phyloP scores from a whole-genome alignment of 2,329 filamentous ascomycete species.

The Nothopassalora personata region DNA sequence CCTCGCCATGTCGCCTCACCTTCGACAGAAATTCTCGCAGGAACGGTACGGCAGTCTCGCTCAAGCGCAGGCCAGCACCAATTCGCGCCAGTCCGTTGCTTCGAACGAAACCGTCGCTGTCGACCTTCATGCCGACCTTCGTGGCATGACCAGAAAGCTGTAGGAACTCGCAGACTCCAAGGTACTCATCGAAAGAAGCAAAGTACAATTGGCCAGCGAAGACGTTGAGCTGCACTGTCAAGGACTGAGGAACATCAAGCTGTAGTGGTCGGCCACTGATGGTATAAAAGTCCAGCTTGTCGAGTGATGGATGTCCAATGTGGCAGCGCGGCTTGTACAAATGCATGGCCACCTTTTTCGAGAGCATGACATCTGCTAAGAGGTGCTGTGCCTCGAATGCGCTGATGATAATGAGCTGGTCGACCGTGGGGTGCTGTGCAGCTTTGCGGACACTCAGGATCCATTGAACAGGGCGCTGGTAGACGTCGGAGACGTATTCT shows the following conservation, averaged over 20 bases:
- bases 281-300: slow-evolving; percentile 43
- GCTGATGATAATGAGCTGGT: slow-evolving; percentile 51
- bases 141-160: slow-evolving; percentile 14
- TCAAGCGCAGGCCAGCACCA: slow-evolving; percentile 6
- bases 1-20: slow-evolving; percentile 19
- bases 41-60: slow-evolving; percentile 19
- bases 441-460: slow-evolving; percentile 36
- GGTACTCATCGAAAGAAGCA: slow-evolving; percentile 50
- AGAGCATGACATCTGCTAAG: slow-evolving; percentile 38
- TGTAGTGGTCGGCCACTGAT: not conserved
- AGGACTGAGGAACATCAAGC: slow-evolving; percentile 16
- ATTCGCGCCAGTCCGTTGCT: slow-evolving; percentile 5
- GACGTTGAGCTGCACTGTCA: slow-evolving; percentile 53
- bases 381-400: slow-evolving; percentile 56
- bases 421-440: not conserved
- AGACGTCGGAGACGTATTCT: slow-evolving; percentile 39
- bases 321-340: slow-evolving; percentile 49
- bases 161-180: slow-evolving; percentile 11
- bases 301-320: slow-evolving; percentile 37
- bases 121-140: slow-evolving; percentile 13
- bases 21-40: slow-evolving; percentile 18
- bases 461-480: slow-evolving; percentile 52
- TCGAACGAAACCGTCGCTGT: slow-evolving; percentile 22
- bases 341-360: slow-evolving; percentile 34
- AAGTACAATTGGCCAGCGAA: slow-evolving; percentile 67